A percentile compares a stretch with the other conserved stretches of the same genome.
Evolutionary conservation across 140 eudicot genomes (phyloP).

Genomic region (Oenanthe javanica): DNA sequence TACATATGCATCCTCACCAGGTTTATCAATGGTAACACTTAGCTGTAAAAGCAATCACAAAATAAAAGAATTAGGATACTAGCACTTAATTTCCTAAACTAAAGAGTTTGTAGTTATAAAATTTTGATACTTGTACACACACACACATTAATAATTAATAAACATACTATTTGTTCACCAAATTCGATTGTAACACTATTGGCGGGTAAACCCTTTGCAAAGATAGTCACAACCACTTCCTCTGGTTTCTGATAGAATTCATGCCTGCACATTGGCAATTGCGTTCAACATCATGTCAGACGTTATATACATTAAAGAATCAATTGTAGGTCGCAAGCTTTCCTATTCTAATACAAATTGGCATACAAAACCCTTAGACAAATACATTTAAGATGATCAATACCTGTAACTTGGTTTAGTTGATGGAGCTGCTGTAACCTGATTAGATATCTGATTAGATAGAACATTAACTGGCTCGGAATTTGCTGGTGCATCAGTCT

Average conservation of each 20-base stretch:
- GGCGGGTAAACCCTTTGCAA: slow-evolving; percentile 75
- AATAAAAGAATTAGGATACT: background rate
- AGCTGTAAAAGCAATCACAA: slow-evolving; percentile 43
- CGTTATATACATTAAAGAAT: background rate
- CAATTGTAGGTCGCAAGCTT: background rate
- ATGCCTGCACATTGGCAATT: slow-evolving; percentile 49
- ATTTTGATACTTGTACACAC: too few relatives aligned
- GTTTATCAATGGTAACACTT: slow-evolving; percentile 65
- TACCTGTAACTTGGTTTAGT: slow-evolving; percentile 76
- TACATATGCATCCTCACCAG: slow-evolving; percentile 57
- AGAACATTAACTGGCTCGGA: slow-evolving; percentile 19
- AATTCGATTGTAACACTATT: slow-evolving; percentile 56
- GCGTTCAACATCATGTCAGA: background rate
- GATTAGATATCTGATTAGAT: slow-evolving; percentile 12
- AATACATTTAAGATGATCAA: background rate
- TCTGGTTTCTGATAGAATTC: slow-evolving; percentile 93
- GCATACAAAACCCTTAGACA: background rate
- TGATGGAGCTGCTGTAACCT: slow-evolving; percentile 16
- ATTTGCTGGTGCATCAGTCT: slow-evolving; percentile 28
- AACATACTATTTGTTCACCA: slow-evolving; percentile 92
- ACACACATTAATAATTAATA: too few relatives aligned
- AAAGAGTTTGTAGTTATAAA: background rate
- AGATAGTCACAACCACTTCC: slow-evolving; percentile 79
- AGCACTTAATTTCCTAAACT: background rate
- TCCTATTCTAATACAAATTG: background rate